phyloP scores from a whole-genome alignment of 352 stramenopile species.

The Pythium sp. region DNA sequence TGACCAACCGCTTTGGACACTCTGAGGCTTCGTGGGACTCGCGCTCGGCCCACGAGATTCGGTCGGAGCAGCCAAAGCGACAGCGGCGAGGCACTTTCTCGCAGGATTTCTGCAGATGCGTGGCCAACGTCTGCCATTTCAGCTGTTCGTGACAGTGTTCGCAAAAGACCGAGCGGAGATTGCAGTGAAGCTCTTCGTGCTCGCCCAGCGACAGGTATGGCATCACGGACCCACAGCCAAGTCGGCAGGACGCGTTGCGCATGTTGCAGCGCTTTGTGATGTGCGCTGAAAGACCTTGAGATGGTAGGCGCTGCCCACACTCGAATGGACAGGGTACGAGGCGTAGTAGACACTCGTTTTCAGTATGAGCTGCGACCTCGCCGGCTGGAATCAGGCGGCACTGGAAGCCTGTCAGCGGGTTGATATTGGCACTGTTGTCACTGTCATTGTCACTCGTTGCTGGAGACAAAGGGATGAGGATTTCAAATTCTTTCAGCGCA shows the following conservation, averaged over 20 bases:
- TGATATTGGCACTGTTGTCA: background rate
- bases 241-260: slow-evolving; percentile 51
- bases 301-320: slow-evolving; percentile 58
- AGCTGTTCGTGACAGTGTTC: slow-evolving; percentile 46
- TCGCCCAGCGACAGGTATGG: slow-evolving; percentile 34
- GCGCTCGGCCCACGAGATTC: slow-evolving; percentile 26
- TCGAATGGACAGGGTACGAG: slow-evolving; percentile 57
- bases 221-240: slow-evolving; percentile 59
- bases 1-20: slow-evolving; percentile 68
- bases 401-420: slow-evolving; percentile 16
- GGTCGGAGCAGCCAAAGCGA: slow-evolving; percentile 37
- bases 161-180: slow-evolving; percentile 44
- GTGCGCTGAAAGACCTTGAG: slow-evolving; percentile 34
- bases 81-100: slow-evolving; percentile 39
- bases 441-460: background rate
- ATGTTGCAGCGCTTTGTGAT: slow-evolving; percentile 58
- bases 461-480: slow-evolving; percentile 16
- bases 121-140: slow-evolving; percentile 22
- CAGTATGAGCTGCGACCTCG: slow-evolving; percentile 22
- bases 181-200: slow-evolving; percentile 54
- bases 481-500: slow-evolving; percentile 37
- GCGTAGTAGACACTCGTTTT: slow-evolving; percentile 40
- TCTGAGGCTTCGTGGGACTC: slow-evolving; percentile 33
- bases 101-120: slow-evolving; percentile 42
- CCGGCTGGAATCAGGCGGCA: slow-evolving; percentile 25